Evolutionary conservation across 805 yeast genomes (phyloP), one percentile per base, ranked within the genome.

Genomic region (Ascoidea tarda): DNA sequence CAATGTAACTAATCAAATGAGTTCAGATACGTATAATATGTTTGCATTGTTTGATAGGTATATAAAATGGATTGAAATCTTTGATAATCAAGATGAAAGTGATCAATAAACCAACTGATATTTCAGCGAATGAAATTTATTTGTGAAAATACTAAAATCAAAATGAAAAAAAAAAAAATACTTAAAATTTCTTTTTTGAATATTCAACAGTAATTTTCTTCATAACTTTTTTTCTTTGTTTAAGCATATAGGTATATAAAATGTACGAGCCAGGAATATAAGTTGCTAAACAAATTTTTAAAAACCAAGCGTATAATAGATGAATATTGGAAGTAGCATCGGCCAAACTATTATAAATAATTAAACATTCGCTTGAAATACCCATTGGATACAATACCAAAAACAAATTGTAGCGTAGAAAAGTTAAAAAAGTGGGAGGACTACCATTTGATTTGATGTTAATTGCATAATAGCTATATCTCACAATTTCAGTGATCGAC

Each of bases 401-500:
- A 67, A 93, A 93, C 32, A 87, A 69, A 57, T 86, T 85, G 74
- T 93, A 93, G 62, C 99, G 78, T 57, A 88, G 69, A 75, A 83
- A 77, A 16, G 81, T 76, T 58, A 91, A 72, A 62, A 70, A 63
- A 46, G 63, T 60, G 5, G 93, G 85, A 14, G 85, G 82, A 1
- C 69, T 62, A 1, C 75, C 78, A 6, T 70, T 69, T 33, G 74
- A 70, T 32, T 66, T 63, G 56, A 85, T 67, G 59, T 81, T 81
- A 52, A 83, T 74, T 6, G 95, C 90, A 64, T 93, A 95, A 70
- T 79, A 93, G 47, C 87, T 76, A 68, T 93, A 93, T 65, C 99
- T 77, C 53, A 90, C 82, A 48, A 87, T 75, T 67, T 93, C 99
- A n/a, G 98, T 87, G 51, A 87, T 60, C n/a, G 93, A 79, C 99